Conservation (phyloP, 805 yeast genomes). For the Kuraishia floccosa region DNA sequence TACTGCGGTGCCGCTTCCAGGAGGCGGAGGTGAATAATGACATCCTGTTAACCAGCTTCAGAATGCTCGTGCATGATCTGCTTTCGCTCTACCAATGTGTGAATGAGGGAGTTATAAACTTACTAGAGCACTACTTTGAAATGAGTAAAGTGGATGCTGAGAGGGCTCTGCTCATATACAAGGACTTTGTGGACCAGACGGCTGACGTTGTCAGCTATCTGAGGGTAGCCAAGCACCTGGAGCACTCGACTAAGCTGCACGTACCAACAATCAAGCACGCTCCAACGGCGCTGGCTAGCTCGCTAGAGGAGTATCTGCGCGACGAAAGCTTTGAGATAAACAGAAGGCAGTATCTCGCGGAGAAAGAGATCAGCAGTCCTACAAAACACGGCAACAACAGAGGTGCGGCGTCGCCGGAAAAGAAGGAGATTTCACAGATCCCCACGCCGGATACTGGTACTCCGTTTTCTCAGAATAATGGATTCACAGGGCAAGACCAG, state of each 20-base stretch:
- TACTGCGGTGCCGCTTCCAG: conserved; percentile 62
- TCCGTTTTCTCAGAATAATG: too few relatives aligned
- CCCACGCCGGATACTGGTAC: too few relatives aligned
- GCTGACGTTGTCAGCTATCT: conserved; percentile 79
- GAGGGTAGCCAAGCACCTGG: conserved; percentile 82
- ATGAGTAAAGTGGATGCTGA: conserved; percentile 81
- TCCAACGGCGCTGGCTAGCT: conserved; percentile 81
- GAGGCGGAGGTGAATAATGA: conserved; percentile 82
- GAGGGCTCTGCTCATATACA: conserved; percentile 75
- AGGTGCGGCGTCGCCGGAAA: background rate
- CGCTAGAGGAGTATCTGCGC: conserved; percentile 78
- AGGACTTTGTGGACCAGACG: conserved; percentile 76
- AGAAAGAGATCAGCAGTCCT: conserved; percentile 27
- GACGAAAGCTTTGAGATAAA: conserved; percentile 80
- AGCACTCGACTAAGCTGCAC: conserved; percentile 74
- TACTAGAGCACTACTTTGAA: conserved; percentile 91
- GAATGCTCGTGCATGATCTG: conserved; percentile 83
- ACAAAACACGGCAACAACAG: background rate
- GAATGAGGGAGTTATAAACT: conserved; percentile 92
- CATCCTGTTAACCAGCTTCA: conserved; percentile 70
- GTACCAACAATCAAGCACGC: conserved; percentile 97
- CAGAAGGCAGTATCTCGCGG: conserved; percentile 66
- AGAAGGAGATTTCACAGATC: background rate
- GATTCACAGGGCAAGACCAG: too few relatives aligned
- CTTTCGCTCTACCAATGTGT: conserved; percentile 78